Evolutionary conservation across 2,329 filamentous ascomycete genomes (phyloP), one percentile per base, ranked within the genome.

Genomic region (Mycosphaerella arachidis): DNA sequence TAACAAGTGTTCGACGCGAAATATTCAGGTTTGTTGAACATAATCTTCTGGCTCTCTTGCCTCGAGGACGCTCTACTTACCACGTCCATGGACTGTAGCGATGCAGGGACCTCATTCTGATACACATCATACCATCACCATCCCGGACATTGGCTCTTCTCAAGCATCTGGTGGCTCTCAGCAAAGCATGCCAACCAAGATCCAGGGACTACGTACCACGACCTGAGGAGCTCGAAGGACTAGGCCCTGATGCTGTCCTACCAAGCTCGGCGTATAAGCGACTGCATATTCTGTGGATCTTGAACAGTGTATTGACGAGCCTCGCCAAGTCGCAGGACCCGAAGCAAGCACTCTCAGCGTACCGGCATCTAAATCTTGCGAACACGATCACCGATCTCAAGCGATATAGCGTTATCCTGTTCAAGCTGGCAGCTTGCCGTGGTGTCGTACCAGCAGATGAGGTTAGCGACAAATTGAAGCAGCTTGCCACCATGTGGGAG

Each of bases 11-110:
- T 63, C 66, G 12, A n/a, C 43, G 18, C 53, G 56, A 20, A 65
- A 67, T 37, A 48, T 68, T 45, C 63, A 68, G 66, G 66, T 68
- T 64, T 61, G 66, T 66, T 48, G 35, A 33, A 24, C 48, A 52
- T 52, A 40, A 20, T 27, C 30, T 58, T 35, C 7, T 43, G 12
- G 20, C 46, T 48, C n/a, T 9, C 13, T 48, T 13, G 31, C 45
- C 31, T 16, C 29, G 18, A 45, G 43, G 48, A 56, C 35, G 54
- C 48, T 40, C 51, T 55, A 63, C 66, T 67, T 63, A 67, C 63
- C 45, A 46, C 54, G 30, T 37, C 50, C n/a, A 45, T 24, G 43
- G 43, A 40, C 37, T 1, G 29, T 57, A 70, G 67, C 61, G 52
- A 46, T 68, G 66, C 63, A 69, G 59, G 52, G 57, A 48, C 33